phyloP scores from a whole-genome alignment of 169 alveolate genomes.

The Pseudocohnilembus persalinus region DNA sequence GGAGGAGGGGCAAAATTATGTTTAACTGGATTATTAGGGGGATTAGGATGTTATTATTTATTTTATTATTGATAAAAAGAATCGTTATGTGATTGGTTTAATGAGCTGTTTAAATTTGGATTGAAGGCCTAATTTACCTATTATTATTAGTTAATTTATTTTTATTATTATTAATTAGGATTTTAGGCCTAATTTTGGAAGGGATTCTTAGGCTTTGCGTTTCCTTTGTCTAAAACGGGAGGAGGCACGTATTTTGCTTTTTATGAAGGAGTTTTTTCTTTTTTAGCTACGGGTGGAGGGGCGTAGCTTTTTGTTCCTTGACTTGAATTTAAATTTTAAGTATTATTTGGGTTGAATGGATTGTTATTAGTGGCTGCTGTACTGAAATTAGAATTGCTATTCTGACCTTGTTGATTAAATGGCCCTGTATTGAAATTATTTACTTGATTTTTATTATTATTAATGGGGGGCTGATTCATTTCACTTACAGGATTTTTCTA shows the following conservation, averaged over 20 bases:
- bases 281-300: background rate
- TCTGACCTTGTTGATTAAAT: too few relatives aligned
- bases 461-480: slow-evolving; percentile 1
- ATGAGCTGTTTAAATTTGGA: background rate
- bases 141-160: too few relatives aligned
- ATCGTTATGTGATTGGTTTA: background rate
- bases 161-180: too few relatives aligned
- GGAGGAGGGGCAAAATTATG: background rate
- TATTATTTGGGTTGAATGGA: background rate
- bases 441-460: background rate
- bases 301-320: background rate
- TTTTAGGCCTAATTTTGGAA: too few relatives aligned
- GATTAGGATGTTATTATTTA: background rate
- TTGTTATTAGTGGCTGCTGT: too few relatives aligned
- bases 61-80: background rate
- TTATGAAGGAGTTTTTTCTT: background rate
- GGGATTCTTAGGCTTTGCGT: too few relatives aligned
- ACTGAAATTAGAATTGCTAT: too few relatives aligned
- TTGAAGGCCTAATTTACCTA: background rate
- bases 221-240: background rate
- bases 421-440: background rate
- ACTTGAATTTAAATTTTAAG: background rate
- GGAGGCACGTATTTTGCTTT: background rate
- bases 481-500: background rate
- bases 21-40: background rate